Evolutionary conservation across 805 yeast genomes (phyloP), one percentile per base, ranked within the genome.

Genomic region (Yamadazyma phyllophila): DNA sequence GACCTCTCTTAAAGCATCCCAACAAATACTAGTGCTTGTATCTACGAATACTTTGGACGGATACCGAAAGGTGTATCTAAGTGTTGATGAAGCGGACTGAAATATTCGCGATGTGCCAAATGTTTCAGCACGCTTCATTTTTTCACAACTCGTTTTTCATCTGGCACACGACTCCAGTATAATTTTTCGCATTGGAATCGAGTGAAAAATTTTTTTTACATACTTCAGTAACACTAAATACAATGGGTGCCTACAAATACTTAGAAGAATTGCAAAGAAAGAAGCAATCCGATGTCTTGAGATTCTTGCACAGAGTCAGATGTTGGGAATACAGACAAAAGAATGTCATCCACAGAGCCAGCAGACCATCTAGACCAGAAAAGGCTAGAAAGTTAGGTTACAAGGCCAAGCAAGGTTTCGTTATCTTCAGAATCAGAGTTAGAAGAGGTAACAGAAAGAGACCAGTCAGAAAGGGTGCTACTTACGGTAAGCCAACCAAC

Each of bases 401-500:
- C 97, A 94, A 94, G 87, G 98, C 99, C 79, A 94, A 94, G 86
- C 99, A 94, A 83, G 99, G 99, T 66, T 94, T 88, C 75, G 97
- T 88, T 62, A 82, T 94, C 84, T 94, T 80, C 97, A 86, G 99
- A 78, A 80, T 92, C 77, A 89, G 99, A 80, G 98, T 94, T 69
- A 89, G 98, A 82, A 88, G 99, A 81, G 99, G 99, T 83, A 92
- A 92, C 83, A 91, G 99, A 88, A 94, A 94, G 97, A 89, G 96
- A 82, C 97, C 97, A 67, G 97, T 86, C 68, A 90, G 95, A 81
- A 94, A 94, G 94, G 99, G 99, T 88, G 98, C 97, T 71, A 94
- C 98, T 74, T 92, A 94, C 85, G 99, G 99, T 88, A 94, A 94
- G 88, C 99, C 99, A 85, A 94, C 99, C 82, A 94, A 94, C 96